Evolutionary conservation across 345 rosid species (phyloP).

Genomic region (Melaleuca alternifolia): DNA sequence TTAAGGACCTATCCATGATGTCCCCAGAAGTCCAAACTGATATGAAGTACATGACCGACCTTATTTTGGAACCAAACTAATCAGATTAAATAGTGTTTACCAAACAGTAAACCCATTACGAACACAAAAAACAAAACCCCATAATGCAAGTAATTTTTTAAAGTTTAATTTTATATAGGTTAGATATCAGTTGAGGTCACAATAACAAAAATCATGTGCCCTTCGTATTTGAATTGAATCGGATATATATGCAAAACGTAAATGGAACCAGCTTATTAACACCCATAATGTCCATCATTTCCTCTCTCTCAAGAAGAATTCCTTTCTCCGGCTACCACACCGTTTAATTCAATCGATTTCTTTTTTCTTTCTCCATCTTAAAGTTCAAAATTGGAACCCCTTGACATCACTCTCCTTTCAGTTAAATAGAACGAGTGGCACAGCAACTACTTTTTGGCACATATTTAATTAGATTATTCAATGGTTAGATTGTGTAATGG

Average conservation of each 20-base stretch:
- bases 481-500: conserved; percentile 4
- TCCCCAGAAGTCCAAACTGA: neutral
- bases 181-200: too few species aligned
- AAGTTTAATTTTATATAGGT: too few species aligned
- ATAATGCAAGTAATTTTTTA: neutral
- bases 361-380: neutral
- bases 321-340: neutral
- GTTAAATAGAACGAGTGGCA: neutral
- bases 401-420: neutral
- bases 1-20: neutral
- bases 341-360: neutral
- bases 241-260: neutral
- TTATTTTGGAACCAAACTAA: neutral
- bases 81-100: neutral
- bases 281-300: neutral
- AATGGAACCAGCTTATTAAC: too few species aligned
- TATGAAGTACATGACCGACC: accelerated
- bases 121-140: neutral
- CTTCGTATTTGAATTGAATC: too few species aligned
- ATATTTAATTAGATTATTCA: neutral
- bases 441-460: neutral
- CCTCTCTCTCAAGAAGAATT: neutral
- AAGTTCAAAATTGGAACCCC: neutral
- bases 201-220: too few species aligned
- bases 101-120: neutral